Evolutionary conservation across 164 flowering plant species (phyloP), one percentile per base, ranked within the genome.

Genomic region (Cinnamomum chago): DNA sequence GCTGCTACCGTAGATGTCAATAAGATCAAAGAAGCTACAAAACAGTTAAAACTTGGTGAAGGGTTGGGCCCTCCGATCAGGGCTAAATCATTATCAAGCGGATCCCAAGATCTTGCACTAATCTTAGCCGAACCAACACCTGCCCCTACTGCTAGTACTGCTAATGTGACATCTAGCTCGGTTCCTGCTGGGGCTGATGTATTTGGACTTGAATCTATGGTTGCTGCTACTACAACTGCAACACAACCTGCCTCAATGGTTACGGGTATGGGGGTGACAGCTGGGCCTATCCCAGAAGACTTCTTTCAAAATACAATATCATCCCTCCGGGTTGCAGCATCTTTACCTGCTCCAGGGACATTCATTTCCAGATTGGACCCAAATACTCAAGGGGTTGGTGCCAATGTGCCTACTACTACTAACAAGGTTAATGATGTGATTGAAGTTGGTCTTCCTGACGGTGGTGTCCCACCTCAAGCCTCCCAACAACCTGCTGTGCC

Each of bases 1-100:
- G 88, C 94, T 71, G 17, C 97, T 50, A 79, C 93, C 6, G 97
- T 96, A 52, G 99, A 96, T 86, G 92, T 96, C 51, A 82, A 94
- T 79, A 96, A 94, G 83, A 91, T 96, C 24, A 96, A 94, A 81
- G 99, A 96, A 84, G 99, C 98, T 50, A 92, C 99, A 9, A 90
- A 80, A 82, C 92, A 88, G 80, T 86, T 93, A 72, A 93, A 89
- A 78, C 93, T 92, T 81, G 92, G 93, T 74, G 94, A 92, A 68
- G 90, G 92, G 12, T 77, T 92, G 78, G 92, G 88, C 62, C 90
- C 85, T 64, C 89, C 95, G 5, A 80, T 86, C 77, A 87, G 97
- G 80, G 85, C 94, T 58, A 92, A 82, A 80, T 94, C 98, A 72
- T 75, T 84, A 72, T 82, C 89, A 72, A 86, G 84, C 65, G 83